Evolutionary conservation across 2,329 filamentous ascomycete species (phyloP).

Genomic region (Venturia carpophila): DNA sequence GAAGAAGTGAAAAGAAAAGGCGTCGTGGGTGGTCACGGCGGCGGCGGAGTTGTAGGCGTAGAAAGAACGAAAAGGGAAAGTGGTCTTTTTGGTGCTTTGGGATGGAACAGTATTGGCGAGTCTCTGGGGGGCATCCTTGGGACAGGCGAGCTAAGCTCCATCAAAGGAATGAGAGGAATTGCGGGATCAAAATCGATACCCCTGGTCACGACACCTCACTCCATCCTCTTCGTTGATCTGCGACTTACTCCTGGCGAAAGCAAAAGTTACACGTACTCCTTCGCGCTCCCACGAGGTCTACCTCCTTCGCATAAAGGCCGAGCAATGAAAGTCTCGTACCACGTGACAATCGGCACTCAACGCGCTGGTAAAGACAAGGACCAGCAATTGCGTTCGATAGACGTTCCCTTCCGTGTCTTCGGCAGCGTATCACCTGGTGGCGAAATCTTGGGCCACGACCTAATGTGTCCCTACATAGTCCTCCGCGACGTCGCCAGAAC

Average conservation of each 20-base stretch:
- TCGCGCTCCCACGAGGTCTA: constrained; percentile 77
- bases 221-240: constrained; percentile 89
- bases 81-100: constrained; percentile 73
- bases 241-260: constrained; percentile 82
- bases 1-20: constrained; percentile 95
- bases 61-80: constrained; percentile 67
- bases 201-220: constrained; percentile 88
- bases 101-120: constrained; percentile 81
- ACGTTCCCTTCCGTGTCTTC: constrained; percentile 85
- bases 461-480: constrained; percentile 89
- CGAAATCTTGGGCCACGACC: constrained; percentile 82
- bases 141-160: constrained; percentile 77
- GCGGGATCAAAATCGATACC: constrained; percentile 82
- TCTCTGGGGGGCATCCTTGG: constrained; percentile 85
- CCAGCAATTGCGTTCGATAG: constrained; percentile 75
- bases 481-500: constrained; percentile 70
- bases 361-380: constrained; percentile 68
- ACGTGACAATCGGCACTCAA: constrained; percentile 85
- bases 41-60: constrained; percentile 76
- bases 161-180: constrained; percentile 88
- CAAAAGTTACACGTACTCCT: constrained; percentile 76
- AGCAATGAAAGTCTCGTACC: constrained; percentile 89
- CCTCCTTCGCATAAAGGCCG: constrained; percentile 87
- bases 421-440: constrained; percentile 84
- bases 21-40: constrained; percentile 73